Base-by-base conservation (phyloP, 2,329 filamentous ascomycete genomes). In the Didymella sp. region DNA sequence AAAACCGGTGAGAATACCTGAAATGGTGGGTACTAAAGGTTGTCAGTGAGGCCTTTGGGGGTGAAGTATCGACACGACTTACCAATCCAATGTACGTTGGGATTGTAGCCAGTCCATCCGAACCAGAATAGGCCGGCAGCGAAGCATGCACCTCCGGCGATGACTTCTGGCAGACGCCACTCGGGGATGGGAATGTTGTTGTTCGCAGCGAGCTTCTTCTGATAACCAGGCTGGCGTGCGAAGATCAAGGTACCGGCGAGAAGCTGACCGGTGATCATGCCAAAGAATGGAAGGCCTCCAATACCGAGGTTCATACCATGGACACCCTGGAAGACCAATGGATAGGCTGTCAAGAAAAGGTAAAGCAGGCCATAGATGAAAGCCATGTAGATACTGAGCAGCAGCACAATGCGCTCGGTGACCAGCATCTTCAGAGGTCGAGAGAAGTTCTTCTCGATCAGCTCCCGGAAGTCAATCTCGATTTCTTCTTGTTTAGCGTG, bases 291-390 rank as follows among this genome's bases (percentile, higher is more conserved):
- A 2, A 97, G 82, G 2, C 92, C 92, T 11, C 88, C 85, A 22
- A 91, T 78, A 56, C 92, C 92, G 1, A 82, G 72, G 37, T 80
- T 85, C 79, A 95, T 89, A 61, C 84, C 81, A 74, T 96, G 89
- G 1, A 95, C 83, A 3, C 76, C 72, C 59, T 88, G 82, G 78
- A 95, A 96, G 38, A 96, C 89, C 41, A 95, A 83, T 0, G 90
- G 89, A 65, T 95, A 96, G 0, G 91, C 89, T 0, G 91, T 93
- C 50, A 96, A 81, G 80, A 94, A 95, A 21, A 95, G 86, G 70
- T 96, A 96, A 0, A 96, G 84, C 0, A 95, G 81, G 2, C 84
- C 89, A 69, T 93, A 77, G 42, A 76, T 75, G 59, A 77, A 78
- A 0, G 76, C 71, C 64, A 70, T 71, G 50, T 70, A 75, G 1